Evolutionary conservation across 805 yeast genomes (phyloP), one percentile per base, ranked within the genome.

Genomic region (Cyberlindnera saturnus): DNA sequence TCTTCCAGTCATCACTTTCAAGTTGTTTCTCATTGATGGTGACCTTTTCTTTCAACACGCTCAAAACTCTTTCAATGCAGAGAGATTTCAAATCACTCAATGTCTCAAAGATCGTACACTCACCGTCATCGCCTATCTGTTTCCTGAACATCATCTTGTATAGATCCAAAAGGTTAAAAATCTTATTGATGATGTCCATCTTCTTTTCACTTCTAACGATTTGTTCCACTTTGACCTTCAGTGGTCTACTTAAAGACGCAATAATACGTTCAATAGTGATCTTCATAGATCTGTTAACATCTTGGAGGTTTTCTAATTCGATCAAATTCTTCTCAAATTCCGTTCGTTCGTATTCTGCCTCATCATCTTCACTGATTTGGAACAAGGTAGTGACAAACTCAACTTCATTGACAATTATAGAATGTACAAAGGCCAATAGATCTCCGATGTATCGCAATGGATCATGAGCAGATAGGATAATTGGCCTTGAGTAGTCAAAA

Each of bases 361-460:
- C 42, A 15, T 16, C 29, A 5, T 41, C 40, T 13, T 52, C 55
- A 32, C 65, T 64, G 36, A 67, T 63, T 37, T 73, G 72, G 43
- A 91, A 81, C 40, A 91, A 63, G 16, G 80, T 71, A 8, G 72
- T 71, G 20, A 91, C 72, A 28, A 82, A 71, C 57, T 93, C 99
- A 34, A 80, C 73, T 61, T 93, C 99, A 63, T 87, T 86, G 4
- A 89, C 95, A 28, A 89, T 81, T 5, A 86, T 73, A 2, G 90
- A 77, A 59, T 93, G 97, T 2, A 89, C 73, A 67, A 85, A 86
- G 0, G 98, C 98, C 32, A 93, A 66, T 29, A 93, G 72, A 59
- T 89, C 96, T 20, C 97, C 95, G 15, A 87, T 69, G 50, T 81
- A 90, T 43, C 96, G 70, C 20, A 81, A 69, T 1, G 96, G 86